These are phyloP conservation scores for Colletotrichum chlorophyti DNA, from an alignment of 2,329 filamentous ascomycete genomes.

Conservation along the genomic window DNA sequence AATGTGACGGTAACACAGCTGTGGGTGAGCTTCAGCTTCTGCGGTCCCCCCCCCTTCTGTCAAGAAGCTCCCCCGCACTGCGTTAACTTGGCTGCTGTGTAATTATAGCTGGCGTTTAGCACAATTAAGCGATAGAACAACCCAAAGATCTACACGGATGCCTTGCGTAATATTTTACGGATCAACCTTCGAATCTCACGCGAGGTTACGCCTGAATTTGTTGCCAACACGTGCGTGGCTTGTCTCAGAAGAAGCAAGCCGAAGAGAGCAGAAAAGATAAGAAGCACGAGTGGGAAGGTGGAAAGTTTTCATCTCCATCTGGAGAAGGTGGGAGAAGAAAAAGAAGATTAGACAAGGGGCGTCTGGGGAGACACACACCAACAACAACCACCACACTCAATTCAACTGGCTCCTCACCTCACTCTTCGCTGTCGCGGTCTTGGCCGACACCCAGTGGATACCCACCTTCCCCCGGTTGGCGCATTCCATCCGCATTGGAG, in stretches of 20 bases:
- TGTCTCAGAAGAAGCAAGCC: neutral
- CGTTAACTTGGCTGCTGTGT: no score
- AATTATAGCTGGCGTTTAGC: no score
- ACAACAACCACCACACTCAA: no score
- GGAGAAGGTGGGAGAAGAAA: neutral
- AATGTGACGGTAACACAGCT: no score
- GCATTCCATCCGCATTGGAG: constrained; percentile 21
- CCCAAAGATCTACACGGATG: no score
- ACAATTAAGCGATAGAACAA: no score
- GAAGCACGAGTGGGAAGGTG: neutral
- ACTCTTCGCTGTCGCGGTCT: no score
- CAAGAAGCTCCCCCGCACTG: constrained; percentile 20
- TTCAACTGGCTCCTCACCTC: no score
- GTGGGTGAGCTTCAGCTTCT: constrained; percentile 1
- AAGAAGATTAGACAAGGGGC: constrained; percentile 16
- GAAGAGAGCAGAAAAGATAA: constrained; percentile 1
- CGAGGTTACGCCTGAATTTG: no score
- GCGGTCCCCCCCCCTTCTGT: neutral
- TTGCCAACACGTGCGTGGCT: neutral
- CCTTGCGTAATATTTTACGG: neutral
- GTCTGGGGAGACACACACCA: constrained; percentile 13
- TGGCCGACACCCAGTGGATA: neutral
- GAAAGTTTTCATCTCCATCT: neutral
- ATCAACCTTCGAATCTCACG: no score
- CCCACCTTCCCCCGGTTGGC: constrained; percentile 9